Conservation (phyloP, 345 rosid genomes). For the Rhizophora mangle region DNA sequence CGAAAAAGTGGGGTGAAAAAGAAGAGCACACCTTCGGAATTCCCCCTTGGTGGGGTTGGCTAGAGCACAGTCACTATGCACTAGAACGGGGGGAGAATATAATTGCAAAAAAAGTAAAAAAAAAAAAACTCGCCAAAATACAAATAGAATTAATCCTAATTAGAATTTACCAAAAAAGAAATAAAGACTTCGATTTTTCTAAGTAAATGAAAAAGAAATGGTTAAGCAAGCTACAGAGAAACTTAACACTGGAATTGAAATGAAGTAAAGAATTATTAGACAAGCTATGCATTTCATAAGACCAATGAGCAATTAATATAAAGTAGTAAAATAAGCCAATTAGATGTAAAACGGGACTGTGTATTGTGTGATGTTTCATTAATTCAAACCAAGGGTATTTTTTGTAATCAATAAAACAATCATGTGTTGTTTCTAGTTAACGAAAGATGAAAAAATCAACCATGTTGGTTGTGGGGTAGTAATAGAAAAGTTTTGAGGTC, state of each 20-base stretch:
- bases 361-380: background rate
- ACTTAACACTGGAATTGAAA: too few species aligned
- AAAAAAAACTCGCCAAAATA: conserved; percentile 22
- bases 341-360: background rate
- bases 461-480: conserved; percentile 32
- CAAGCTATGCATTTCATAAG: too few species aligned
- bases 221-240: too few species aligned
- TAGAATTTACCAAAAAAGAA: too few species aligned
- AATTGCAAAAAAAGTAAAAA: conserved; percentile 21
- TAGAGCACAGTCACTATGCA: conserved; percentile 36
- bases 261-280: too few species aligned
- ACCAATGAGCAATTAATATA: too few species aligned
- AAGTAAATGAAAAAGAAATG: too few species aligned
- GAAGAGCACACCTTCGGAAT: conserved; percentile 39
- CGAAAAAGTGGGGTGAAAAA: conserved; percentile 14
- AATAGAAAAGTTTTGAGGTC: conserved; percentile 27
- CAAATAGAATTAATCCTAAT: conserved; percentile 13
- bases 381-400: background rate
- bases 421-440: background rate
- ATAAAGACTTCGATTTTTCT: too few species aligned
- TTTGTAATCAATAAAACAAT: conserved; percentile 19
- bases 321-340: too few species aligned
- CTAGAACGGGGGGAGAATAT: conserved; percentile 24
- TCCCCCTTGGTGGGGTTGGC: conserved; percentile 46
- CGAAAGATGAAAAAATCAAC: background rate